Conservation (phyloP, 139 green algal species). For the Klebsormidium nitens region DNA sequence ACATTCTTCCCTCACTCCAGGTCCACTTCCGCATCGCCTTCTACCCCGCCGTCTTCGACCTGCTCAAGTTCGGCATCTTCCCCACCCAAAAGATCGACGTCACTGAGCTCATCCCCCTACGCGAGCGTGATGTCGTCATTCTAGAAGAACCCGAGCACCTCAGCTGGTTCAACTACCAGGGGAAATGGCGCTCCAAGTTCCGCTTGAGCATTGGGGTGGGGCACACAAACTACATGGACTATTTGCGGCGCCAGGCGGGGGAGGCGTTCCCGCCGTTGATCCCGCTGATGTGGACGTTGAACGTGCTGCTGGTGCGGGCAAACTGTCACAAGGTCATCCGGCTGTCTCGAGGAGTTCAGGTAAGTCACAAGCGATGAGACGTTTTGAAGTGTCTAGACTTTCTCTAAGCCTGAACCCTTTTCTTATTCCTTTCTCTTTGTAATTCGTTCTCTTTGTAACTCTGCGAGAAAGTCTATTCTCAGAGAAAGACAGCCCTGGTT, state of each 20-base stretch:
- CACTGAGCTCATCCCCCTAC: slow-evolving; percentile 81
- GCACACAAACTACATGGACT: slow-evolving; percentile 99
- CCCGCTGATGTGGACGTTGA: slow-evolving; percentile 6
- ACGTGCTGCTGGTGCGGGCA: slow-evolving; percentile 13
- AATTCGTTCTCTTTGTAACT: no score
- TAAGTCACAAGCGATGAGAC: no score
- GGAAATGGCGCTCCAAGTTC: slow-evolving; percentile 93
- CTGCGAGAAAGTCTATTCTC: no score
- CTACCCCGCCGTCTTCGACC: slow-evolving; percentile 72
- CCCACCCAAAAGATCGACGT: slow-evolving; percentile 58
- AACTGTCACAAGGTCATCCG: slow-evolving; percentile 29
- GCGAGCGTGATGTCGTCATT: slow-evolving; percentile 90
- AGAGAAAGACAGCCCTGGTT: no score
- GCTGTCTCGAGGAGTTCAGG: slow-evolving; percentile 23
- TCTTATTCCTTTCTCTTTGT: background rate
- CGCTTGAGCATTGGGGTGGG: slow-evolving; percentile 89
- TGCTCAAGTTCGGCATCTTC: slow-evolving; percentile 83
- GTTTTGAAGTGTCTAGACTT: background rate
- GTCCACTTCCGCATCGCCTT: slow-evolving; percentile 87
- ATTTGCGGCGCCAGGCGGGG: slow-evolving; percentile 65
- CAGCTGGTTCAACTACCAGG: no score
- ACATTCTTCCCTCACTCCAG: no score
- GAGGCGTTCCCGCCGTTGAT: slow-evolving; percentile 25
- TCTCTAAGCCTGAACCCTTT: background rate
- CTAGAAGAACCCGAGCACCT: slow-evolving; percentile 98